Percentiles rank a stretch among this genome's conserved stretches.
Evolutionary conservation across 345 rosid genomes (phyloP).

Genomic region (Aquilaria yunnanensis): DNA sequence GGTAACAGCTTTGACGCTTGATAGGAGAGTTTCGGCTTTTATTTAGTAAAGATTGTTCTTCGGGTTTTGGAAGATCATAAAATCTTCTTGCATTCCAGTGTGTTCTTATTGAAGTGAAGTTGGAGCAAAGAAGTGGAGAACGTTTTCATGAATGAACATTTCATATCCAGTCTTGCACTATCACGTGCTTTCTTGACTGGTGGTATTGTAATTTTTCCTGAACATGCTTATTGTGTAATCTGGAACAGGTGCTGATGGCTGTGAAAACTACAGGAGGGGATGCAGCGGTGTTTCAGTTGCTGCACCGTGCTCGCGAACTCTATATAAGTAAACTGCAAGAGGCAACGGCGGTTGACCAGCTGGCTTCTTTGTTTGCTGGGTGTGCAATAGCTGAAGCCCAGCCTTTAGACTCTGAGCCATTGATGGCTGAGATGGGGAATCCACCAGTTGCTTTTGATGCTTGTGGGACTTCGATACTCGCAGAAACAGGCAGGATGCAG

Average conservation of each 20-base stretch:
- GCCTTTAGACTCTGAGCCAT: slow-evolving; percentile 36
- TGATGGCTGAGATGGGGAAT: slow-evolving; percentile 7
- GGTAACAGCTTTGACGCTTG: too few species aligned
- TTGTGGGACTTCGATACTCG: slow-evolving; percentile 62
- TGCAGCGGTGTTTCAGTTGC: slow-evolving; percentile 53
- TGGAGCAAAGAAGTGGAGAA: too few species aligned
- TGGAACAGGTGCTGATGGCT: slow-evolving; percentile 75
- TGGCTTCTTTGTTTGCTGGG: slow-evolving; percentile 86
- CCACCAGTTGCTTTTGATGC: slow-evolving; percentile 26
- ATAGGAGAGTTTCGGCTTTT: too few species aligned
- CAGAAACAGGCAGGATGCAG: slow-evolving; percentile 74
- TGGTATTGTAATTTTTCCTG: slow-evolving; percentile 1
- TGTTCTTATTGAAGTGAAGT: not conserved
- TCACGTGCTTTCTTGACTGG: not conserved
- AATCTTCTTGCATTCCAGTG: too few species aligned
- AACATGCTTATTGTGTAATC: slow-evolving; percentile 2
- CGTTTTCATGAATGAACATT: too few species aligned
- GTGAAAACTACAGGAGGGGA: slow-evolving; percentile 71
- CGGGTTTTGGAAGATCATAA: too few species aligned
- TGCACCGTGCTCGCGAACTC: slow-evolving; percentile 69
- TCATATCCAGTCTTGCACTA: too few species aligned
- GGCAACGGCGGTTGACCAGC: slow-evolving; percentile 56
- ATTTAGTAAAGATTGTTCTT: too few species aligned
- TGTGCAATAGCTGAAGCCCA: slow-evolving; percentile 84
- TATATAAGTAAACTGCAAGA: slow-evolving; percentile 50